phyloP scores from a whole-genome alignment of 2,329 filamentous ascomycete species.

The Epichloe gansuensis region DNA sequence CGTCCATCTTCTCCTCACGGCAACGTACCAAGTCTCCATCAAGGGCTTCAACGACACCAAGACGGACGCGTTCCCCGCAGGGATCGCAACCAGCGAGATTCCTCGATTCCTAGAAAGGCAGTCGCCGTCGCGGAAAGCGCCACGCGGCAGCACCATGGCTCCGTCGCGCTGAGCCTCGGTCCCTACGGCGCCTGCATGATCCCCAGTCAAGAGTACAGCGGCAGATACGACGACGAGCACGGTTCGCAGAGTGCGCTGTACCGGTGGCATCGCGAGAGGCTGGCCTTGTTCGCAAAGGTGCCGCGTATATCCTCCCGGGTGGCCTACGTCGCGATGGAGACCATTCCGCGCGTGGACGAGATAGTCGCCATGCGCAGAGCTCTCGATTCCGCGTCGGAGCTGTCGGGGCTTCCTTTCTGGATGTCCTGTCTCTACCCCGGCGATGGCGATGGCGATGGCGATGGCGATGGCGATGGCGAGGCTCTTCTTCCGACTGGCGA shows the following conservation, averaged over 20 bases:
- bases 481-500: constrained; percentile 46
- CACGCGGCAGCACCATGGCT: constrained; percentile 12
- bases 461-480: constrained; percentile 19
- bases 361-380: constrained; percentile 42
- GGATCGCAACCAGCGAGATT: constrained; percentile 28
- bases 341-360: constrained; percentile 51
- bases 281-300: constrained; percentile 36
- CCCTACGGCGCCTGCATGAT: constrained; percentile 57
- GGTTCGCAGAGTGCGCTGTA: constrained; percentile 30
- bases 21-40: constrained; percentile 53
- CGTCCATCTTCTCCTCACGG: constrained; percentile 52
- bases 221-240: constrained; percentile 42
- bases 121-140: constrained; percentile 30
- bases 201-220: constrained; percentile 54
- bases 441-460: constrained; percentile 20
- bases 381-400: constrained; percentile 16
- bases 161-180: constrained; percentile 47
- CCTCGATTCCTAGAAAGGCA: constrained; percentile 30
- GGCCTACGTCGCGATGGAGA: constrained; percentile 51
- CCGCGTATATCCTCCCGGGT: constrained; percentile 28
- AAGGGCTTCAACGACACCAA: constrained; percentile 42
- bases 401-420: constrained; percentile 39
- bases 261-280: constrained; percentile 44
- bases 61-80: constrained; percentile 28
- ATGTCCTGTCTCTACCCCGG: constrained; percentile 51